phyloP scores from a whole-genome alignment of 345 rosid genomes.

The Aquilaria yunnanensis region DNA sequence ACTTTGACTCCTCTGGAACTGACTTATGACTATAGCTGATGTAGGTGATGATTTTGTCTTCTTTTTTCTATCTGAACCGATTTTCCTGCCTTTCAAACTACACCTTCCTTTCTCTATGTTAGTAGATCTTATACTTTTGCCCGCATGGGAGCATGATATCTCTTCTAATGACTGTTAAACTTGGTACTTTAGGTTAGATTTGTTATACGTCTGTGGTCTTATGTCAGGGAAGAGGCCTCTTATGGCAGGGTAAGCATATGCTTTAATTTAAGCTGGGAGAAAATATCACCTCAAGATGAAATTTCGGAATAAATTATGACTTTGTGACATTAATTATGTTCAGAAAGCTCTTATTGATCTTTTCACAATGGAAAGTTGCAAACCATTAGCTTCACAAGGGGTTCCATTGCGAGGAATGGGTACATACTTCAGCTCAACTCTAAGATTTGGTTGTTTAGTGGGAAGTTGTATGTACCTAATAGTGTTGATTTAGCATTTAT shows the following conservation, averaged over 20 bases:
- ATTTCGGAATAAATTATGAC: neutral
- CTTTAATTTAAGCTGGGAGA: neutral
- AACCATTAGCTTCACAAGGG: constrained; percentile 90
- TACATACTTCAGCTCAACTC: constrained; percentile 19
- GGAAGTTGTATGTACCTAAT: neutral
- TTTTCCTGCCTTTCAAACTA: neutral
- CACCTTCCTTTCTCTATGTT: no score
- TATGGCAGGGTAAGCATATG: constrained; percentile 68
- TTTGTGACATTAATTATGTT: constrained; percentile 6
- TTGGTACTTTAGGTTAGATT: constrained; percentile 46
- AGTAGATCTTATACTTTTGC: no score
- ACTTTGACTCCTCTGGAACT: neutral
- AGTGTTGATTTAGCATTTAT: neutral
- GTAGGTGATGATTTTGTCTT: neutral
- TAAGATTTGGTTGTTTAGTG: neutral
- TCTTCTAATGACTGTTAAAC: constrained; percentile 2
- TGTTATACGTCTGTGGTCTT: constrained; percentile 84
- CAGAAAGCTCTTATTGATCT: constrained; percentile 96
- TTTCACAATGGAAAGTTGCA: constrained; percentile 72
- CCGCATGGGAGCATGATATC: no score
- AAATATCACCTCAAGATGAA: no score
- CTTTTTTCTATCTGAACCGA: neutral
- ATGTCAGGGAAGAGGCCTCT: constrained; percentile 86
- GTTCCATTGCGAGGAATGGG: constrained; percentile 98
- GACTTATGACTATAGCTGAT: neutral